Evolutionary conservation across 2,329 filamentous ascomycete genomes (phyloP), one percentile per base, ranked within the genome.

Genomic region (Diplocarpon rosae): DNA sequence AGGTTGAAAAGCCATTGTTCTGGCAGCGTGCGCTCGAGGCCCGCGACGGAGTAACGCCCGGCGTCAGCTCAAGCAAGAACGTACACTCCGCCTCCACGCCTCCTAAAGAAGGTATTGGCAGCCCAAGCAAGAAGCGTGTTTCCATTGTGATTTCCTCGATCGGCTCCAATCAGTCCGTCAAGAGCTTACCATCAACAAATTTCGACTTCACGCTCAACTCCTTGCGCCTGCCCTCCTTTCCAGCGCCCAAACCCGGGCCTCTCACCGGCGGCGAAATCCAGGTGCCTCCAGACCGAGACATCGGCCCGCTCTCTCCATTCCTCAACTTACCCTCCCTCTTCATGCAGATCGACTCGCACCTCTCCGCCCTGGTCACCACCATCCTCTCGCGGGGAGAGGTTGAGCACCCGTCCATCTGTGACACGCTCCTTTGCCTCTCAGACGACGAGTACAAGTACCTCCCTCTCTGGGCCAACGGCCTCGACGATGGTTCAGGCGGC

Each of bases 391-490:
- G 28, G 6, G 42, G 41, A 1, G 44, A 47, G 9, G 37, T 41
- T n/a, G 24, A 48, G 7, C 16, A 39, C 4, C 16, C 41, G 28
- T 20, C 27, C 27, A 35, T 57, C n/a, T 63, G 63, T 10, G 63
- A 68, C 39, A 66, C 59, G 1, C 59, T 80, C 0, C 66, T 79
- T 0, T 69, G 66, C 5, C 66, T 84, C 1, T 62, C 63, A 0
- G 68, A 75, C 3, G 63, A 72, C 1, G 80, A 85, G 61, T 70
- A 75, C 51, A 73, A 73, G 45, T 83, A 71, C 50, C 65, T 84
- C 2, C 79, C 80, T 0, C 63, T 83, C 3, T 84, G 78, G 78
- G 78, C 77, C 0, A 78, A 73, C 3, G 80, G 72, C 1, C 61
- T 68, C 27, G 68, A 74, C 39, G 72, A 75, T 44, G 72, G 64